Evolutionary conservation across 106 monocot genomes (phyloP), one percentile per base, ranked within the genome.

Genomic region (Dendrobium catenatum): DNA sequence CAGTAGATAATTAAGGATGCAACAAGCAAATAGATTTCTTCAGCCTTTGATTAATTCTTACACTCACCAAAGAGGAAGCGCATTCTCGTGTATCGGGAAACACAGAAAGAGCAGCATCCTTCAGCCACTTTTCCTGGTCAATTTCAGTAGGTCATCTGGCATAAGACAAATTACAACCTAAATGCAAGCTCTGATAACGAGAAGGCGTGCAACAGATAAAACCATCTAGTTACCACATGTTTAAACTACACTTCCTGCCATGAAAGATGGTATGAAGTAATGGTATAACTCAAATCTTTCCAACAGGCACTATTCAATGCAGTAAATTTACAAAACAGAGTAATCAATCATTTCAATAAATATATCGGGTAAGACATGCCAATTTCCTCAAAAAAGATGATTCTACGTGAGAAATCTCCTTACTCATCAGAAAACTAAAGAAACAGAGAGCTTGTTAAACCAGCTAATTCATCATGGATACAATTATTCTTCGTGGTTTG

Each of bases 101-200:
- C 42, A 88, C 41, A 78, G 81, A 85, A 82, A 99, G 95, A 15
- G 90, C 93, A 81, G 89, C 79, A 80, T 95, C 93, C 88, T 91
- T 95, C 78, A 99, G 82, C 92, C 93, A 99, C 13, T 37, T 80
- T 99, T 99, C 98, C 98, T 99, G 94, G 83, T 81, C 83, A 92
- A 94, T 84, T 89, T 94, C 87, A 94, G 89, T 84, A 92, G 81
- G 80, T 75, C 86, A 75, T 92, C 90, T 89, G 87, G 82, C 88
- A 88, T 89, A 92, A 96, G 92, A 94, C 75, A 93, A 80, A 87
- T 80, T 37, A 87, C 80, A 88, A 88, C n/a, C 89, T 91, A 85
- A 86, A 80, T 81, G 86, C 20, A 84, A 84, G 68, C 49, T 81
- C 75, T 79, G 56, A 85, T 40, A 87, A 58, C 61, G n/a, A 84